Conservation (phyloP, 768 basidiomycete genomes). For the Amanita polypyramis region DNA sequence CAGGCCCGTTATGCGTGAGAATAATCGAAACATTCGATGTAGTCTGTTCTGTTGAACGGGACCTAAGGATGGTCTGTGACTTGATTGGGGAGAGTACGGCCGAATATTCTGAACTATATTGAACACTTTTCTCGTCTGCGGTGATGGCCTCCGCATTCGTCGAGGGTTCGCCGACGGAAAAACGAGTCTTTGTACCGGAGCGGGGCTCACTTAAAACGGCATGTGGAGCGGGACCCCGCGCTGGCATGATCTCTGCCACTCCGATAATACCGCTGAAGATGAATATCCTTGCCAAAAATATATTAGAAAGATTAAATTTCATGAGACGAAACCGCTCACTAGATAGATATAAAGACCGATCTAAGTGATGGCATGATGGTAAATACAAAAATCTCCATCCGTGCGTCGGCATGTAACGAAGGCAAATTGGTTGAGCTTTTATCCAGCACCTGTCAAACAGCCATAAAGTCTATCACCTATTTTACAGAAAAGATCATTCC, state of each 20-base stretch:
- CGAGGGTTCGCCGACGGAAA: background rate
- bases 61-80: too few species aligned
- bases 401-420: conserved; percentile 10
- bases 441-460: conserved; percentile 9
- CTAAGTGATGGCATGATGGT: conserved; percentile 3
- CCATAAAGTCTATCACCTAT: background rate
- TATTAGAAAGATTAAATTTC: background rate
- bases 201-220: background rate
- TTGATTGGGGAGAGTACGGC: too few species aligned
- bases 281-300: background rate
- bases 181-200: background rate
- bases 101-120: too few species aligned
- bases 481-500: background rate
- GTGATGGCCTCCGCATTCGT: background rate
- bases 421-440: conserved; percentile 5
- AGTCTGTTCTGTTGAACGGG: background rate
- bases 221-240: background rate
- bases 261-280: conserved; percentile 2
- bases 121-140: background rate
- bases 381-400: conserved; percentile 10
- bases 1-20: background rate
- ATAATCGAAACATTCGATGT: background rate
- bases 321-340: background rate
- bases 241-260: background rate
- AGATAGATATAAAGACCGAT: background rate